These are phyloP conservation scores for Penicillium soppii DNA, from an alignment of 495 filamentous ascomycete species.

Conservation along the genomic window DNA sequence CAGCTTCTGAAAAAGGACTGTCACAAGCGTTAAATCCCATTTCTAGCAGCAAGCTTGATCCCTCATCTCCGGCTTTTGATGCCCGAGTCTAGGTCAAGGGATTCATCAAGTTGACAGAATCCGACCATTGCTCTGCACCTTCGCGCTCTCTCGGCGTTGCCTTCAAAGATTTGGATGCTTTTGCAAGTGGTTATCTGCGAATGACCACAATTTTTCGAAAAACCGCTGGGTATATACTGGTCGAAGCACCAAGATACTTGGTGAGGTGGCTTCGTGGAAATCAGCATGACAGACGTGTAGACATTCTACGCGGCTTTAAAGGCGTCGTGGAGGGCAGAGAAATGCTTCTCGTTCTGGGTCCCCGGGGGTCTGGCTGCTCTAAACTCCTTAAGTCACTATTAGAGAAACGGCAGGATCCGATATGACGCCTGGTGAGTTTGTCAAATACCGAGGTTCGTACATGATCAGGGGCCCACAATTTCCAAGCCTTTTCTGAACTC, in stretches of 20 bases:
- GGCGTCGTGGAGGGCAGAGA: background rate
- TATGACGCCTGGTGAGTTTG: background rate
- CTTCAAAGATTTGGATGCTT: background rate
- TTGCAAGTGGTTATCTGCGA: background rate
- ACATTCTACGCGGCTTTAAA: background rate
- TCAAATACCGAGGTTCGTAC: background rate
- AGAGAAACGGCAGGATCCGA: background rate
- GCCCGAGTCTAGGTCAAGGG: background rate
- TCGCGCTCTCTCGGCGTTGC: conserved; percentile 1
- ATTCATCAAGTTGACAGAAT: background rate
- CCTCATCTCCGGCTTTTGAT: background rate
- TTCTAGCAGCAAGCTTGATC: background rate
- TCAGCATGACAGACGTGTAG: background rate
- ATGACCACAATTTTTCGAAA: background rate
- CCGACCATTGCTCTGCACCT: background rate
- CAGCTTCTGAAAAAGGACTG: background rate
- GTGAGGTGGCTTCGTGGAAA: background rate
- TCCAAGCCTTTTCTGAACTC: background rate
- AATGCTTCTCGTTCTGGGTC: background rate
- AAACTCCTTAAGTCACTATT: background rate
- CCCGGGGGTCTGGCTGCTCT: background rate
- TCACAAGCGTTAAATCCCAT: background rate
- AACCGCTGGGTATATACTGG: background rate
- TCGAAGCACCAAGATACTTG: background rate
- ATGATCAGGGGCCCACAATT: background rate